Percentiles rank a stretch among this genome's conserved stretches.
These are phyloP conservation scores for Hypoxylon sp. DNA, from an alignment of 2,329 filamentous ascomycete genomes.

Conservation along the genomic window DNA sequence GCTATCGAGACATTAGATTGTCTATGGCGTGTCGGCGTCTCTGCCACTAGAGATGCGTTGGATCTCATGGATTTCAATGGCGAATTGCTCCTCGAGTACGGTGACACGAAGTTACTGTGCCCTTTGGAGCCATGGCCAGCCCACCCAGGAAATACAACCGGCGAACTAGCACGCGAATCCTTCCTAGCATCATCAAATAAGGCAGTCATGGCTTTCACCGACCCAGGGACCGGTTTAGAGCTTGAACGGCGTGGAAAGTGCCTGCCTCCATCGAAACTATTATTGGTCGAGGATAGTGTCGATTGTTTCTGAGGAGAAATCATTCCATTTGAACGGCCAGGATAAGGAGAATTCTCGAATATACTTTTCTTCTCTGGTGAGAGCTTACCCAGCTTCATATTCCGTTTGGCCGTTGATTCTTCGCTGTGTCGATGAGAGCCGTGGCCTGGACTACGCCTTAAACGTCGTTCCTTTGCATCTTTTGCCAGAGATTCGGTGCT, in stretches of 20 bases:
- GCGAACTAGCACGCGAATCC: slow-evolving; percentile 44
- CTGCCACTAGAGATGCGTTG: slow-evolving; percentile 18
- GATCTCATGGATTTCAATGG: slow-evolving; percentile 31
- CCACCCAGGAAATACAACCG: slow-evolving; percentile 29
- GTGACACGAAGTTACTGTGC: slow-evolving; percentile 46
- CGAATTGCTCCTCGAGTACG: slow-evolving; percentile 47
- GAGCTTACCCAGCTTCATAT: slow-evolving; percentile 29
- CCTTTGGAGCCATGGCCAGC: slow-evolving; percentile 34
- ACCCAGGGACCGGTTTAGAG: slow-evolving; percentile 51
- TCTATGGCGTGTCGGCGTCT: slow-evolving; percentile 19
- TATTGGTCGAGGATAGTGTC: slow-evolving; percentile 25
- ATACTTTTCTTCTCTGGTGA: slow-evolving; percentile 37
- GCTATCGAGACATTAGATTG: slow-evolving; percentile 6
- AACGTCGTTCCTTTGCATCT: slow-evolving; percentile 47
- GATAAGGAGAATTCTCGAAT: slow-evolving; percentile 36
- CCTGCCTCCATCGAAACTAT: slow-evolving; percentile 4
- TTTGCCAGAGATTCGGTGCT: slow-evolving; percentile 49
- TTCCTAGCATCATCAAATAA: slow-evolving; percentile 62
- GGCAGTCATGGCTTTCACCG: slow-evolving; percentile 67
- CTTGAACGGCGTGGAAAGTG: slow-evolving; percentile 43
- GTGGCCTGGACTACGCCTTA: slow-evolving; percentile 41
- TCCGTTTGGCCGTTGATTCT: slow-evolving; percentile 26
- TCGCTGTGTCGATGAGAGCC: slow-evolving; percentile 31
- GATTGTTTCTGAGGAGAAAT: slow-evolving; percentile 22
- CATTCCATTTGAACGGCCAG: slow-evolving; percentile 3